Conservation (phyloP, 257 asterid species). For the Anisodus acutangulus region DNA sequence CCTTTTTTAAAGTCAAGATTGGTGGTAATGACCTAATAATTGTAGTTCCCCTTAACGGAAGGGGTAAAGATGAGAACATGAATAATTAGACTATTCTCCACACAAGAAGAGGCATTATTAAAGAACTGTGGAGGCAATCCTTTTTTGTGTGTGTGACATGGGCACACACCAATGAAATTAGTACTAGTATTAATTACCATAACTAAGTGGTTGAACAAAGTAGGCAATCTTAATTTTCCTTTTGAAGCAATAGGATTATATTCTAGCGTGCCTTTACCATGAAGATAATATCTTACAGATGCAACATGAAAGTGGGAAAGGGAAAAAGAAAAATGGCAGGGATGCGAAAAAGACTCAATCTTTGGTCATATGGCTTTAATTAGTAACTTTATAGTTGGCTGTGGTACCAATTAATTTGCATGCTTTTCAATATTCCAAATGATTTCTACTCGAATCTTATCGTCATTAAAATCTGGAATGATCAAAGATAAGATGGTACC, state of each 20-base stretch:
- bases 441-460: background rate
- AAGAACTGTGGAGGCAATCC: too few species aligned
- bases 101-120: background rate
- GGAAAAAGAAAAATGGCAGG: background rate
- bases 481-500: conserved; percentile 24
- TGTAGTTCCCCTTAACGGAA: background rate
- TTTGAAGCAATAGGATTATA: background rate
- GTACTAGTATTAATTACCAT: background rate
- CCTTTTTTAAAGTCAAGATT: background rate
- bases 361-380: background rate
- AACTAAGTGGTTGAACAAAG: background rate
- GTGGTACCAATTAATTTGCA: background rate
- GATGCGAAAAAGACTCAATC: background rate
- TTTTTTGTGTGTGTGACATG: too few species aligned
- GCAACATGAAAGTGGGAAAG: background rate
- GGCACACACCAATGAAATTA: background rate
- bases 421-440: background rate
- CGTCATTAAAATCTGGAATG: background rate
- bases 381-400: background rate
- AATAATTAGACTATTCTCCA: background rate
- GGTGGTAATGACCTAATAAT: background rate
- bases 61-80: too few species aligned
- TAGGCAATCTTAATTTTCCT: background rate
- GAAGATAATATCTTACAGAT: background rate
- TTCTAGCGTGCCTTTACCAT: background rate